Evolutionary conservation across 2,329 filamentous ascomycete species (phyloP), one percentile per base, ranked within the genome.

Genomic region (Pseudophaeomoniella oleicola): DNA sequence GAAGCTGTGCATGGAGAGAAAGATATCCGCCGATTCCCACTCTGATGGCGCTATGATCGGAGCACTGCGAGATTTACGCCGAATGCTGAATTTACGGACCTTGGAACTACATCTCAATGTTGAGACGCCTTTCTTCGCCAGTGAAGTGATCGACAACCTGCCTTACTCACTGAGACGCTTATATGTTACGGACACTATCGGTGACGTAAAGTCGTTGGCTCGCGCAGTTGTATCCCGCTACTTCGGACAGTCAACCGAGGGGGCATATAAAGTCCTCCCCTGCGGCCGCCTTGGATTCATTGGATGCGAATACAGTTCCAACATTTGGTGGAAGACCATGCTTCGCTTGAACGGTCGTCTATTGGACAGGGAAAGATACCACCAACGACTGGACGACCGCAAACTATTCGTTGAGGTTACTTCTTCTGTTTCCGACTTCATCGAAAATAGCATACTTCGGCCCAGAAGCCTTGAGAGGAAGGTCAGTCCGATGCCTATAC

Each of bases 51-150:
- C 6, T 19, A 35, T 47, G 32, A 40, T 44, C 16, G 39, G 31
- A 13, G 35, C 13, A 14, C 34, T 47, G 5, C 38, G 38, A 15
- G 4, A 36, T 22, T 16, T 47, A 4, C 37, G 36, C 22, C 37
- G 30, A 13, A 14, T 44, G 15, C 13, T 10, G 5, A 22, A 27
- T 12, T 35, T 47, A 4, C 30, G 45, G 33, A 12, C 37, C 14
- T 18, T 47, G 10, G 44, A 47, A 31, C 32, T 47, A 5, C 45
- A 47, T 35, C 32, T 44, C 15, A 33, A 38, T n/a, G 30, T 31
- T 4, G n/a, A 37, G 11, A 36, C 40, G 5, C 34, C 16, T 3
- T 46, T 35, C 33, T 32, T 42, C 32, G 40, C 33, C 4, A 13
- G 32, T 16, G 38, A 42, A 15, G 33, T 46, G 19, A 38, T 47